These are phyloP conservation scores for Aureobasidium pullulans DNA, from an alignment of 2,329 filamentous ascomycete genomes.

Conservation along the genomic window DNA sequence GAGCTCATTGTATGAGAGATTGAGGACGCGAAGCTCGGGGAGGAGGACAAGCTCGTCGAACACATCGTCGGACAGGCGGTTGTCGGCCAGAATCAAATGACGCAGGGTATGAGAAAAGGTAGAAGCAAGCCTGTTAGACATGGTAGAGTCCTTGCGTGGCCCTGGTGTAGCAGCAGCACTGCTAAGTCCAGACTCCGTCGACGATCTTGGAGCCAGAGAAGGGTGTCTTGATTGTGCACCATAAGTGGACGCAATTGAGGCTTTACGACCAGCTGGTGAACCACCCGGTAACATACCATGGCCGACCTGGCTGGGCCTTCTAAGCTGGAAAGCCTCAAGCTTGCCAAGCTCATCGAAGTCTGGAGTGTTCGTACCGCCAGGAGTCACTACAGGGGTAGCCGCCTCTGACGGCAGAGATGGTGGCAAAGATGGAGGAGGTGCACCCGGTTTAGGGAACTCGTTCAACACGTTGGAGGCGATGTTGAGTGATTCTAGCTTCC, in stretches of 20 bases:
- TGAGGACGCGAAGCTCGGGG: constrained; percentile 77
- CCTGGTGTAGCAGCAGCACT: constrained; percentile 53
- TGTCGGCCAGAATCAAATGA: constrained; percentile 85
- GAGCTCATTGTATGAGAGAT: constrained; percentile 90
- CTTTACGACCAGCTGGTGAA: constrained; percentile 48
- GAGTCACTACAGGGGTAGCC: constrained; percentile 30
- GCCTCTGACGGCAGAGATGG: constrained; percentile 26
- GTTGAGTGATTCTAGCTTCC: constrained; percentile 83
- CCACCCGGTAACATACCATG: constrained; percentile 61
- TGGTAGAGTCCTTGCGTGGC: constrained; percentile 77
- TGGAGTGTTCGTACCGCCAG: constrained; percentile 43
- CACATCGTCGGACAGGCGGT: constrained; percentile 86
- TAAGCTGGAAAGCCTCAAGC: constrained; percentile 53
- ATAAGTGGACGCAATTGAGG: constrained; percentile 77
- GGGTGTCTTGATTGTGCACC: constrained; percentile 56
- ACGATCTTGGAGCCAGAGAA: constrained; percentile 65
- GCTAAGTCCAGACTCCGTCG: constrained; percentile 31
- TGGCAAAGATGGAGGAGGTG: constrained; percentile 47
- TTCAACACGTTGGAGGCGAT: constrained; percentile 91
- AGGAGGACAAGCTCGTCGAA: constrained; percentile 85
- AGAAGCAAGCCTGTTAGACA: constrained; percentile 69
- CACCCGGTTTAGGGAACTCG: constrained; percentile 74
- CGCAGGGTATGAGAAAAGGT: constrained; percentile 84
- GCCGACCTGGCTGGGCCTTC: constrained; percentile 73
- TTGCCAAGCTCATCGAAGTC: constrained; percentile 72